Evolutionary conservation across 192 early-diverging fungal genomes (phyloP).

Genomic region (Coemansia sp.): DNA sequence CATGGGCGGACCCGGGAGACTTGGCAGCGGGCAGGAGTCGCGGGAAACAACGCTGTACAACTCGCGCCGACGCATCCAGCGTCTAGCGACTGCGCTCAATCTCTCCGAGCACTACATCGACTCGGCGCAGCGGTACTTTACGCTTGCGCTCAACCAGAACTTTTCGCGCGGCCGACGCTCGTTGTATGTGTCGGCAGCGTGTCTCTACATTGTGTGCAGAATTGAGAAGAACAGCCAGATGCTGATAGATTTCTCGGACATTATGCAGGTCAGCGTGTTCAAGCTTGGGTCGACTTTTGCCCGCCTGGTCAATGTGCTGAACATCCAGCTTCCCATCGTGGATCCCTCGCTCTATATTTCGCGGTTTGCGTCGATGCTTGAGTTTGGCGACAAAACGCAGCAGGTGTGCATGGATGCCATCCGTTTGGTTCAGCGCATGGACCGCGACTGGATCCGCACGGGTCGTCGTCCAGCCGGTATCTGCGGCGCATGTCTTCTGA

Average conservation of each 20-base stretch:
- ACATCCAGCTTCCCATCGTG: conserved; percentile 70
- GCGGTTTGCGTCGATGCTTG: conserved; percentile 83
- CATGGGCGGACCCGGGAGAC: conserved; percentile 45
- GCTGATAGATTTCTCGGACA: conserved; percentile 96
- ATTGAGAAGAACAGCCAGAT: conserved; percentile 83
- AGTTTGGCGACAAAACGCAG: conserved; percentile 88
- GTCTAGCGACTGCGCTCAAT: conserved; percentile 70
- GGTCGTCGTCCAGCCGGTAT: conserved; percentile 93
- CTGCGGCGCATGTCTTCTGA: conserved; percentile 88
- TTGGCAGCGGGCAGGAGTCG: conserved; percentile 60
- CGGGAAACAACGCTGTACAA: conserved; percentile 70
- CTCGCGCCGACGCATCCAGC: conserved; percentile 72
- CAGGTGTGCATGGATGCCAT: conserved; percentile 77
- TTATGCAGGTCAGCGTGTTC: conserved; percentile 84
- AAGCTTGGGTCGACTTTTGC: conserved; percentile 84
- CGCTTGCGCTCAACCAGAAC: conserved; percentile 74
- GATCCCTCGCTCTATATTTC: conserved; percentile 94
- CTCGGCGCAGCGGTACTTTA: conserved; percentile 81
- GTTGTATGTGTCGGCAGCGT: conserved; percentile 78
- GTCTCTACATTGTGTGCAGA: conserved; percentile 90
- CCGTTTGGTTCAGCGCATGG: conserved; percentile 85
- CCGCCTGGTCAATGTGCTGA: conserved; percentile 67
- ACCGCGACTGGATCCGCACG: conserved; percentile 90
- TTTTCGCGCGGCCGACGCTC: conserved; percentile 84
- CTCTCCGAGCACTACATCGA: conserved; percentile 78